Conservation (phyloP, 2,329 filamentous ascomycete genomes). For the Tolypocladium ophioglossoides region DNA sequence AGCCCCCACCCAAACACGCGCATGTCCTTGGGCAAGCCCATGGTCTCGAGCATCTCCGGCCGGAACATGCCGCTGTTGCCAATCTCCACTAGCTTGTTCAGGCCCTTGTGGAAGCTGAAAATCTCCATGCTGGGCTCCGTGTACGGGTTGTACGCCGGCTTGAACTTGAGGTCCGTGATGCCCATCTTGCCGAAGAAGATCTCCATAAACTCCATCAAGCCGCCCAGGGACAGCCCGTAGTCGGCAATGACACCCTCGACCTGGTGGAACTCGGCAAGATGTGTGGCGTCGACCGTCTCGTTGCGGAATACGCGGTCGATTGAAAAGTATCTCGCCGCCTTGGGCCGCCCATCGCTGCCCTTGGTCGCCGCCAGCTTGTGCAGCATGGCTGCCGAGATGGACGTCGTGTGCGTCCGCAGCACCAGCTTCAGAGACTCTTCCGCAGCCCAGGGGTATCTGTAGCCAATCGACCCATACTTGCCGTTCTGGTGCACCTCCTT, state of each 20-base stretch:
- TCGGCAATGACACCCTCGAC: slow-evolving; percentile 98
- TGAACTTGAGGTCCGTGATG: slow-evolving; percentile 76
- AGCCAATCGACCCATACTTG: slow-evolving; percentile 90
- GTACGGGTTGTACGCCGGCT: slow-evolving; percentile 59
- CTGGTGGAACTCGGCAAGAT: slow-evolving; percentile 96
- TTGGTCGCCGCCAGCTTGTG: slow-evolving; percentile 79
- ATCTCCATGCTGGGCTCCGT: slow-evolving; percentile 98
- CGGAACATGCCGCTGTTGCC: slow-evolving; percentile 99
- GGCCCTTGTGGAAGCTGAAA: slow-evolving; percentile 84
- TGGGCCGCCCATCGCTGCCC: slow-evolving; percentile 55
- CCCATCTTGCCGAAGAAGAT: slow-evolving; percentile 97
- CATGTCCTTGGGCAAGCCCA: slow-evolving; percentile 88
- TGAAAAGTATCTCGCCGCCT: slow-evolving; percentile 85
- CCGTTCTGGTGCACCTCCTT: slow-evolving; percentile 80
- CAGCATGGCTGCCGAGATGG: slow-evolving; percentile 82
- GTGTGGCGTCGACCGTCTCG: slow-evolving; percentile 92
- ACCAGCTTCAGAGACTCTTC: slow-evolving; percentile 79
- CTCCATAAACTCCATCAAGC: slow-evolving; percentile 86
- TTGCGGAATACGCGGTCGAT: slow-evolving; percentile 98
- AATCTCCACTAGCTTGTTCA: slow-evolving; percentile 91
- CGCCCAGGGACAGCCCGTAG: slow-evolving; percentile 84
- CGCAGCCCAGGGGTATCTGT: slow-evolving; percentile 86
- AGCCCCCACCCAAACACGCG: slow-evolving; percentile 91
- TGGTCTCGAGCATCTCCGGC: slow-evolving; percentile 90
- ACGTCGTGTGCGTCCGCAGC: slow-evolving; percentile 91